Evolutionary conservation across 495 filamentous ascomycete species (phyloP).

Genomic region (Halenospora varia): DNA sequence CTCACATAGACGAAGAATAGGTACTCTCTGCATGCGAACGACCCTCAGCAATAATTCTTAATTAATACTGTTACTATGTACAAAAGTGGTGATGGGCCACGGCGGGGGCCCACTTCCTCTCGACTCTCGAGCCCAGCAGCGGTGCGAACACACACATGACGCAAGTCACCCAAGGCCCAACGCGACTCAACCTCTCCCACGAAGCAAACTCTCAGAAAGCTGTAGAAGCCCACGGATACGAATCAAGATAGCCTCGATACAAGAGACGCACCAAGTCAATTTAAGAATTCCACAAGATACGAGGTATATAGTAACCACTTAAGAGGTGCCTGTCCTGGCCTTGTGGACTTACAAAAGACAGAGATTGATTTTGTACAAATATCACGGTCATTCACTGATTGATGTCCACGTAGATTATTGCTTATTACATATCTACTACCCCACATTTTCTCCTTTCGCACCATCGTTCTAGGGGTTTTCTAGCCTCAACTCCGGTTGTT

Average conservation of each 20-base stretch:
- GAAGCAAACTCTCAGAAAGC: neutral
- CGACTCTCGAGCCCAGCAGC: neutral
- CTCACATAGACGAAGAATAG: neutral
- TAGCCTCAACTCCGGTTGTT: neutral
- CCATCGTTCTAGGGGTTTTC: neutral
- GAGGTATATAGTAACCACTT: neutral
- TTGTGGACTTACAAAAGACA: neutral
- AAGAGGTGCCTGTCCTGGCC: neutral
- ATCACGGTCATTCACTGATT: neutral
- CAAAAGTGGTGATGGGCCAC: neutral
- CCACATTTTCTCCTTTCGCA: neutral
- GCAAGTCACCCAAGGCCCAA: too few relatives aligned
- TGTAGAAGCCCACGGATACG: neutral
- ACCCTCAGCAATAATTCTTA: neutral
- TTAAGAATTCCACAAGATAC: neutral
- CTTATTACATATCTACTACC: neutral
- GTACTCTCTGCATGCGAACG: neutral
- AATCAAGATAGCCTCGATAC: neutral
- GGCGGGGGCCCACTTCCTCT: neutral
- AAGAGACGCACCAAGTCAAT: neutral
- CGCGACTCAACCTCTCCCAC: neutral
- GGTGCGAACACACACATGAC: neutral
- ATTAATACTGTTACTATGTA: neutral
- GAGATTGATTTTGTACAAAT: neutral
- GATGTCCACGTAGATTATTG: neutral